Base-by-base conservation (phyloP, 768 basidiomycete genomes). In the Clitopilus hobsonii region DNA sequence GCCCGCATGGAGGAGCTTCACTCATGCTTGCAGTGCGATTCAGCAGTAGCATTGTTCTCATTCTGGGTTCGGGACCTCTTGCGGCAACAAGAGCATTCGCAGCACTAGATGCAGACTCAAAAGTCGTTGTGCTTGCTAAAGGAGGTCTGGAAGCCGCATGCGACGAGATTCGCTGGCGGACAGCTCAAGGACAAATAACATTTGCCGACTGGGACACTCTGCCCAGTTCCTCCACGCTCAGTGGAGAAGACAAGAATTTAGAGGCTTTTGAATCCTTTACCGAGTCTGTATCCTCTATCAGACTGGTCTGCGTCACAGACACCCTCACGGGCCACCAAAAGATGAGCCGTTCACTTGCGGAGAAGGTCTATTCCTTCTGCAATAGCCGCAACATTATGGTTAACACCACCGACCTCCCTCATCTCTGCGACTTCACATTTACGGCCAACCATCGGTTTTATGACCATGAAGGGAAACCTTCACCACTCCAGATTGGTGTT, bases 371-470 rank as follows among this genome's bases (percentile, higher is more conserved):
- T 53, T 61, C 66, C 14, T 64, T 84, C 2, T 89, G 88, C 61
- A 74, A 68, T 28, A 57, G 71, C 0, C 78, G 80, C 24, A 79
- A 82, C 53, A 84, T 96, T 54, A 88, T 85, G 1, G 76, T 94
- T 60, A 98, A 95, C 63, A 80, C 88, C n/a, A 84, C 94, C 1
- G 96, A 98, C 68, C 82, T 88, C 64, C 89, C 91, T 1, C 76
- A 83, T 13, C 76, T 95, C 36, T 95, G 91, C 68, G 94, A 97
- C 67, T 98, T 91, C 65, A 86, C 89, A 0, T 94, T 96, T 71
- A 80, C 89, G 0, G 82, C 94, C 0, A 83, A 88, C 0, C 91
- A 98, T 60, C 88, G 95, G 2, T 94, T 97, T 63, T 66, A 76
- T 6, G 81, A 84, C 63, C 61, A 76, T 2, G 61, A 66, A 10